Base-by-base conservation (phyloP, 2,329 filamentous ascomycete genomes). In the Pyrenophora teres region DNA sequence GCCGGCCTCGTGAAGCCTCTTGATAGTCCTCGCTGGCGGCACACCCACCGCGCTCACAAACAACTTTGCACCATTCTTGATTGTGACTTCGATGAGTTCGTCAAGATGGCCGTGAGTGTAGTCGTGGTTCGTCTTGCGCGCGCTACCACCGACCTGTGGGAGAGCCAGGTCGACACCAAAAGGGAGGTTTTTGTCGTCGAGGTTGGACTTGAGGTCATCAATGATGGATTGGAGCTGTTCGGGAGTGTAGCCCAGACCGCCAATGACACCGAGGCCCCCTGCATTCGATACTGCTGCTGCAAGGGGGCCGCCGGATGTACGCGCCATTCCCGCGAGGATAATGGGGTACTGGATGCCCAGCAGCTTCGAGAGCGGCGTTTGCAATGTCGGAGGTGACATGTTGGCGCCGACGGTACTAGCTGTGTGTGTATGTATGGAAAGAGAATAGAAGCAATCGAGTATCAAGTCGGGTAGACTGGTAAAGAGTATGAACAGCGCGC, bases 141-240 rank as follows among this genome's bases (percentile, higher is more conserved):
- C 93, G 30, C 77, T 80, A 35, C 88, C 91, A 50, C 93, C 93
- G 48, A 97, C 81, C 76, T 97, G 92, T 1, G 93, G 92, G 10
- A 97, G 83, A 0, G 92, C 92, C 1, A 97, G 86, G 73, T 97
- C 93, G 27, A 97, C 85, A 62, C 92, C 93, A 72, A 97, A 97
- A 0, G 92, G 90, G 4, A 96, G 82, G 38, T 82, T 80, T 0
- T 87, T 86, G 44, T 81, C 78, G 4, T 66, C 67, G 1, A 97
- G 83, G 59, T 87, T 81, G 10, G 85, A 80, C 78, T 97, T 97
- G 67, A 97, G 85, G 72, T 96, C 91, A 59, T 86, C 84, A 62
- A 97, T 86, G 77, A 95, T 95, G 58, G 84, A 79, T 62, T 88
- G 88, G 19, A 94, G 83, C 73, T 92, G 88, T 25, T 78, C 68